A percentile compares a stretch with the other conserved stretches of the same genome.
These are phyloP conservation scores for Apiospora marii DNA, from an alignment of 2,329 filamentous ascomycete species.

Conservation along the genomic window DNA sequence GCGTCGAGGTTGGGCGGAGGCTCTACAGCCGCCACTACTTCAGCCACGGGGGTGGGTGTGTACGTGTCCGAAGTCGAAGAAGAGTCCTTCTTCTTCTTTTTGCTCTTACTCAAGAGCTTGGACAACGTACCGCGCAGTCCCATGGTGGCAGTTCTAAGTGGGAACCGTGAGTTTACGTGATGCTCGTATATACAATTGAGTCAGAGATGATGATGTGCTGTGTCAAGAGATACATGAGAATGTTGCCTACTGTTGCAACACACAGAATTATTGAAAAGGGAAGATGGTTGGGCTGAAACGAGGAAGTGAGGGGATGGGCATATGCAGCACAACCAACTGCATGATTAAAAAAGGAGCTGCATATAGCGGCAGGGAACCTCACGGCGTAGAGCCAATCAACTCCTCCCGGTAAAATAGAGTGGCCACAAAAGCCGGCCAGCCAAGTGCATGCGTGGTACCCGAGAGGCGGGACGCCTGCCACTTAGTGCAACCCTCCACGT, in stretches of 20 bases:
- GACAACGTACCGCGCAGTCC: background rate
- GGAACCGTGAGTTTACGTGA: too few species aligned
- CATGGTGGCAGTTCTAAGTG: background rate
- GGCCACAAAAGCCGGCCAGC: background rate
- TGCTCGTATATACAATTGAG: too few species aligned
- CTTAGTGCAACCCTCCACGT: too few species aligned
- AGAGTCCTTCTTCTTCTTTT: background rate
- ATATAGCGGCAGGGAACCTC: background rate
- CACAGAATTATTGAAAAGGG: background rate
- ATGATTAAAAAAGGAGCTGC: background rate
- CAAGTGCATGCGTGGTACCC: background rate
- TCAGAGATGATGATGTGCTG: background rate
- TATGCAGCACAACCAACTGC: too few species aligned
- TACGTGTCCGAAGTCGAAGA: too few species aligned
- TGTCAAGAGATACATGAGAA: too few species aligned
- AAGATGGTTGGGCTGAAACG: background rate
- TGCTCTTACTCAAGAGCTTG: background rate
- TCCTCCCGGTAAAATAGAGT: background rate
- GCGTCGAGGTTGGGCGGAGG: background rate
- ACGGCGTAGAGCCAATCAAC: background rate
- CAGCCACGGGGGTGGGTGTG: background rate
- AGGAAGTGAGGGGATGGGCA: background rate
- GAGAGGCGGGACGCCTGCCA: background rate
- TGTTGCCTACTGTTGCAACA: too few species aligned
- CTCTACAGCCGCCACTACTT: background rate